These are phyloP conservation scores for Syzygium aromaticum DNA, from an alignment of 345 rosid species.

Conservation along the genomic window DNA sequence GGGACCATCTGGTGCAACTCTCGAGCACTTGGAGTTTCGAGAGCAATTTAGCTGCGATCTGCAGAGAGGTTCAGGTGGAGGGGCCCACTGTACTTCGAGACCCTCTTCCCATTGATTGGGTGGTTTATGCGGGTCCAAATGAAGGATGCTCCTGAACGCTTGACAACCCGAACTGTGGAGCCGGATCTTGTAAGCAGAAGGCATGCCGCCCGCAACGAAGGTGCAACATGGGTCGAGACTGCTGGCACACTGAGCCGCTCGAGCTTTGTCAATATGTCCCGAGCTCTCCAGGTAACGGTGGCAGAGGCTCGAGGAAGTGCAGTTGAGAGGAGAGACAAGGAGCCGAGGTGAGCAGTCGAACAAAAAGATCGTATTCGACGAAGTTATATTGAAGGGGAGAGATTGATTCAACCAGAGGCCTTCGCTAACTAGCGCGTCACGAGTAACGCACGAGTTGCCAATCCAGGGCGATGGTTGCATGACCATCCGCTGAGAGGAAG, in stretches of 20 bases:
- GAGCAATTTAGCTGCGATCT: conserved; percentile 33
- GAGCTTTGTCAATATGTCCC: conserved; percentile 20
- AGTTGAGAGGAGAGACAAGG: conserved; percentile 48
- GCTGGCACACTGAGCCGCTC: conserved; percentile 30
- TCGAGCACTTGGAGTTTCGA: conserved; percentile 34
- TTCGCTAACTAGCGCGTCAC: conserved; percentile 34
- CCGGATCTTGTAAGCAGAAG: conserved; percentile 54
- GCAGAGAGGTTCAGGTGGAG: conserved; percentile 41
- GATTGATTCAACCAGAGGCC: conserved; percentile 44
- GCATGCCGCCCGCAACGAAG: conserved; percentile 53
- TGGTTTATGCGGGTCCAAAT: conserved; percentile 29
- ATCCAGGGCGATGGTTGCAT: conserved; percentile 44
- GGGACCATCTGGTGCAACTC: conserved; percentile 7
- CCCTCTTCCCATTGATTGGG: conserved; percentile 50
- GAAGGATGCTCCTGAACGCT: conserved; percentile 49
- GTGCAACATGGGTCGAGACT: conserved; percentile 40
- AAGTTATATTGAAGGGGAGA: conserved; percentile 53
- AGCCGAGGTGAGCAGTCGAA: conserved; percentile 58
- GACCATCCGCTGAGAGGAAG: conserved; percentile 31
- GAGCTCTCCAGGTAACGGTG: conserved; percentile 43
- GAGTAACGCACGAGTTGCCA: conserved; percentile 25
- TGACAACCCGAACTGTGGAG: conserved; percentile 55
- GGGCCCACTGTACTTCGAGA: conserved; percentile 49
- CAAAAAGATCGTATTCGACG: conserved; percentile 50
- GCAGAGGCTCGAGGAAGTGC: conserved; percentile 50